Base-by-base conservation (phyloP, 2,329 filamentous ascomycete genomes). In the Scedosporium dehoogii region DNA sequence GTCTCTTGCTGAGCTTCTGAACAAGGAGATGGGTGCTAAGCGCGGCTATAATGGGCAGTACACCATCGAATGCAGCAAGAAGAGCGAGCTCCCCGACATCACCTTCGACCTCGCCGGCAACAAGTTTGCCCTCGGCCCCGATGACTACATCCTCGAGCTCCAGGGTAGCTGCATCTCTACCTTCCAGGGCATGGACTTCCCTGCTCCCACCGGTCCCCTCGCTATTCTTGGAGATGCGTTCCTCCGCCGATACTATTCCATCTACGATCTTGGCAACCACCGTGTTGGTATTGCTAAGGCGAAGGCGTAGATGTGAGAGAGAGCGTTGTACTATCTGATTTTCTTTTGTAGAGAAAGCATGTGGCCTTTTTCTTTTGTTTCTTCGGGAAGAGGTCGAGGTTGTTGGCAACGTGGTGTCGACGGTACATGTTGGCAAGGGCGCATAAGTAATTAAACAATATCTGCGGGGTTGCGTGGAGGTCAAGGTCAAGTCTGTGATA, bases 21-120 rank as follows among this genome's bases (percentile, higher is more conserved):
- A 99, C 85, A 88, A 90, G 78, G 88, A 97, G 81, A 97, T 99
- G 66, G 94, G 94, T 67, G 94, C 94, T 68, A 97, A 96, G 87
- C 99, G 97, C 86, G 85, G 89, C 65, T 99, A 88, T 81, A 96
- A 93, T 75, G 94, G 94, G 70, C 94, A 99, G 81, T 99, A 97
- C 84, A 90, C 87, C 14, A 81, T 99, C 65, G 94, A 97, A 68
- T 99, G 94, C 77, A 79, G 81, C 67, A 92, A 90, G 81, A 90
- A 91, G 70, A 84, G 89, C 73, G 83, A 80, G 66, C 88, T 99
- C 60, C 92, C 94, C 67, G 92, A 97, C 71, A 84, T 99, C 69
- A 92, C 88, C 70, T 97, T 99, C 79, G 92, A 84, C 67, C 86
- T 99, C 59, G 86, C 85, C 68, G 94, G 94, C 67, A 86, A 96